A percentile compares a stretch with the other conserved stretches of the same genome.
Conservation (phyloP, 2,329 filamentous ascomycete species). For the Tolypocladium cylindrosporum region DNA sequence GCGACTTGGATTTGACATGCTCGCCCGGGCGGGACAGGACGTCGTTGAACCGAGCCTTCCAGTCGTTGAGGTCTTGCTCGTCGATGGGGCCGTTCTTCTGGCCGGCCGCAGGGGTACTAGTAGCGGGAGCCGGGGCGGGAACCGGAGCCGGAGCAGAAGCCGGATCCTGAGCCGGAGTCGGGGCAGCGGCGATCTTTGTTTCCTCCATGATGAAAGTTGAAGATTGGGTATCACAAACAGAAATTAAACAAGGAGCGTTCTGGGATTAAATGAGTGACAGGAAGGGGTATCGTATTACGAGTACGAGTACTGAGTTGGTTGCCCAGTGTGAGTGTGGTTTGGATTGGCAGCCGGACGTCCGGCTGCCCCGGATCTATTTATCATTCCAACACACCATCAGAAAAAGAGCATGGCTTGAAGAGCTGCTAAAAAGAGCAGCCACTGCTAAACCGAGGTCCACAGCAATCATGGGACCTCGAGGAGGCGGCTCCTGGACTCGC, state of each 20-base stretch:
- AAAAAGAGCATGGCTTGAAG: background rate
- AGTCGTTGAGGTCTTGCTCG: conserved; percentile 32
- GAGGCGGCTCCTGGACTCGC: background rate
- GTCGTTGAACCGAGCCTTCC: conserved; percentile 32
- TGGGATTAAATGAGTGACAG: background rate
- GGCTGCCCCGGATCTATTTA: background rate
- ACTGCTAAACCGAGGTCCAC: too few relatives aligned
- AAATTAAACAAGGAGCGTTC: background rate
- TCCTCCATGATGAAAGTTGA: background rate
- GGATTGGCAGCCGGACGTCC: background rate
- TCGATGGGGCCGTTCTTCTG: conserved; percentile 24
- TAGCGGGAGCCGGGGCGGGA: conserved; percentile 6
- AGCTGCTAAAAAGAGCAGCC: background rate
- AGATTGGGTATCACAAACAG: background rate
- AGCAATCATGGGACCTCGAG: background rate
- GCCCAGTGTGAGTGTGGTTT: background rate
- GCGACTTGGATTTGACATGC: conserved; percentile 31
- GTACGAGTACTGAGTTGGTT: background rate
- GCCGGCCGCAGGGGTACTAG: background rate
- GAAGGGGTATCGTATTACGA: background rate
- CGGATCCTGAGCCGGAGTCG: background rate
- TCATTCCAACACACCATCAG: background rate
- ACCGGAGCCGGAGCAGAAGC: conserved; percentile 27
- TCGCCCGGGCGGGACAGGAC: conserved; percentile 31
- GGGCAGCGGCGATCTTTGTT: background rate